A percentile compares a stretch with the other conserved stretches of the same genome.
phyloP scores from a whole-genome alignment of 306 rosid species.

The Fagus sylvatica region DNA sequence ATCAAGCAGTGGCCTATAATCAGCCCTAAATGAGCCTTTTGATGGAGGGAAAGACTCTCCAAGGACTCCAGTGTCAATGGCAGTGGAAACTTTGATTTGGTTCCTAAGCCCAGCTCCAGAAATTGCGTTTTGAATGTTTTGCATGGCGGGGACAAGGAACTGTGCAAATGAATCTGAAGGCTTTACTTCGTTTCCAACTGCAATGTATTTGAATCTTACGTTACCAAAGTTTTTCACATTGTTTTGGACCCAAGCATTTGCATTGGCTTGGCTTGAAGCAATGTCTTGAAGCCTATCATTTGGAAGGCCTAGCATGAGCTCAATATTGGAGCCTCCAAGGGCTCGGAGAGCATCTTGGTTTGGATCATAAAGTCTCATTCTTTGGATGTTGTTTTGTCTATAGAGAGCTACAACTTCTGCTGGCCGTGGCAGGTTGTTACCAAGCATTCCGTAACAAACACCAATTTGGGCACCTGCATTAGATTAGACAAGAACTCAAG shows the following conservation, averaged over 20 bases:
- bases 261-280: slow-evolving; percentile 33
- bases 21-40: slow-evolving; percentile 26
- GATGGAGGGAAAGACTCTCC: slow-evolving; percentile 48
- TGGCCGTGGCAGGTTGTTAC: slow-evolving; percentile 38
- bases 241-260: slow-evolving; percentile 48
- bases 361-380: slow-evolving; percentile 47
- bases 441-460: slow-evolving; percentile 54
- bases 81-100: slow-evolving; percentile 49
- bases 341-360: slow-evolving; percentile 38
- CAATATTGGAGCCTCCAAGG: slow-evolving; percentile 48
- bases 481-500: too few species aligned
- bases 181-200: slow-evolving; percentile 53
- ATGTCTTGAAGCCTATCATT: slow-evolving; percentile 15
- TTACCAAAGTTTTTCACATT: slow-evolving; percentile 26
- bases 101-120: slow-evolving; percentile 24
- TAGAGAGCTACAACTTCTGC: slow-evolving; percentile 39
- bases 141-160: slow-evolving; percentile 43
- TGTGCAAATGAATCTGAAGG: slow-evolving; percentile 14
- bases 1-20: slow-evolving; percentile 18
- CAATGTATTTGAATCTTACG: slow-evolving; percentile 52
- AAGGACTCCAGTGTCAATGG: slow-evolving; percentile 23
- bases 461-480: slow-evolving; percentile 53
- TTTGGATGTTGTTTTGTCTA: slow-evolving; percentile 31
- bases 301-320: slow-evolving; percentile 27
- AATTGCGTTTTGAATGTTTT: slow-evolving; percentile 43